Evolutionary conservation across 768 basidiomycete species (phyloP).

Genomic region (Leucocoprinus birnbaumii): DNA sequence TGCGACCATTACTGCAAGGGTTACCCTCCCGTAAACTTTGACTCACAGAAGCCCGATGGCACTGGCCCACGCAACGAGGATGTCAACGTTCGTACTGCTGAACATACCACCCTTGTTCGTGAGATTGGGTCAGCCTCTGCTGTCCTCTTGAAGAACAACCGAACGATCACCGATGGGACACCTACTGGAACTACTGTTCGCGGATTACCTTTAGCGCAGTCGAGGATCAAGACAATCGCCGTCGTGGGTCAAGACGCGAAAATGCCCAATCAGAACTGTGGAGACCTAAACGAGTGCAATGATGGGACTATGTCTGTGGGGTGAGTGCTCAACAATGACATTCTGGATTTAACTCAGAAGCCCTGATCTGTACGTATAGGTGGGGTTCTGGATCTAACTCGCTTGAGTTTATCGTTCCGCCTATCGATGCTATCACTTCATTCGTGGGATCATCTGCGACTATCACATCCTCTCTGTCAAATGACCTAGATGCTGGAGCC

Average conservation of each 20-base stretch:
- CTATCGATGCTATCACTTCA: slow-evolving; percentile 41
- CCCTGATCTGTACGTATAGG: slow-evolving; percentile 18
- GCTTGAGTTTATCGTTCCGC: slow-evolving; percentile 41
- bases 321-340: slow-evolving; percentile 33
- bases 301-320: slow-evolving; percentile 63
- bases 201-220: slow-evolving; percentile 42
- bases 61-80: slow-evolving; percentile 40
- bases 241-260: slow-evolving; percentile 59
- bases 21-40: slow-evolving; percentile 44
- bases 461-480: slow-evolving; percentile 41
- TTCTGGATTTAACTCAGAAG: neutral
- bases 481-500: slow-evolving; percentile 34
- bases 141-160: slow-evolving; percentile 66
- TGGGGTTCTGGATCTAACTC: slow-evolving; percentile 53
- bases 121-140: slow-evolving; percentile 67
- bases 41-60: slow-evolving; percentile 42
- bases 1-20: slow-evolving; percentile 22
- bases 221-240: slow-evolving; percentile 52
- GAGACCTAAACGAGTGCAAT: slow-evolving; percentile 50
- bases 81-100: slow-evolving; percentile 39
- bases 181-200: slow-evolving; percentile 29
- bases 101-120: slow-evolving; percentile 48
- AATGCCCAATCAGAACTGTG: slow-evolving; percentile 44
- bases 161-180: slow-evolving; percentile 32
- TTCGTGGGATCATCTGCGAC: slow-evolving; percentile 35